A percentile compares a stretch with the other conserved stretches of the same genome.
Conservation (phyloP, 2,329 filamentous ascomycete genomes). For the Pyrenochaeta sp. region DNA sequence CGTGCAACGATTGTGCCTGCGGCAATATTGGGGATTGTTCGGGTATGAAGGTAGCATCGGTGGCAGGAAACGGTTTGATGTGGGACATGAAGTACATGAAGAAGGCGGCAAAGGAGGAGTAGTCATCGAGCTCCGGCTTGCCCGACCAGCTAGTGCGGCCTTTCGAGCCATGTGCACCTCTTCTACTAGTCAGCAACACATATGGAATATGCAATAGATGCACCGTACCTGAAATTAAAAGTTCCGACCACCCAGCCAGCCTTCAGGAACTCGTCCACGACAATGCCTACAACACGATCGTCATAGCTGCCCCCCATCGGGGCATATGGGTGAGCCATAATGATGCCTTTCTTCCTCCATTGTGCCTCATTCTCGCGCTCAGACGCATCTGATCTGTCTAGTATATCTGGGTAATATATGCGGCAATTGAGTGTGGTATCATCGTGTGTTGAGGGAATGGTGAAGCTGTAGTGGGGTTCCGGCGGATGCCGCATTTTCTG, state of each 20-base stretch:
- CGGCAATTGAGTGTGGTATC: slow-evolving; percentile 79
- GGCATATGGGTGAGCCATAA: slow-evolving; percentile 91
- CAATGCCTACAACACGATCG: slow-evolving; percentile 77
- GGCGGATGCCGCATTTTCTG: slow-evolving; percentile 30
- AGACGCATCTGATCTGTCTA: slow-evolving; percentile 22
- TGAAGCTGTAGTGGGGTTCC: slow-evolving; percentile 66
- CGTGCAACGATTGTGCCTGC: background rate
- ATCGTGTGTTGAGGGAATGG: slow-evolving; percentile 86
- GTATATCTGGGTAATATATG: slow-evolving; percentile 69
- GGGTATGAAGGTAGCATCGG: slow-evolving; percentile 21
- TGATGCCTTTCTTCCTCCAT: slow-evolving; percentile 61
- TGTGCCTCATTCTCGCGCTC: background rate
- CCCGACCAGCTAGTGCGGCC: slow-evolving; percentile 89
- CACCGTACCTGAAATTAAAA: slow-evolving; percentile 85
- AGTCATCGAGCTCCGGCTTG: slow-evolving; percentile 82
- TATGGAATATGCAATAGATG: background rate
- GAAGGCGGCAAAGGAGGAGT: slow-evolving; percentile 82
- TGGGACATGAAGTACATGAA: slow-evolving; percentile 75
- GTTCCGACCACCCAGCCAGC: slow-evolving; percentile 80
- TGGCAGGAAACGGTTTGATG: slow-evolving; percentile 49
- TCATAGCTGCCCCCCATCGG: slow-evolving; percentile 86
- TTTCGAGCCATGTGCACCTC: slow-evolving; percentile 77
- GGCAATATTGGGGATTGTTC: slow-evolving; percentile 20
- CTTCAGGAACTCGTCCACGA: slow-evolving; percentile 70
- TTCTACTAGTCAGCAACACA: slow-evolving; percentile 47